Conservation (phyloP, 805 yeast species). For the Kluyveromyces lactis region DNA sequence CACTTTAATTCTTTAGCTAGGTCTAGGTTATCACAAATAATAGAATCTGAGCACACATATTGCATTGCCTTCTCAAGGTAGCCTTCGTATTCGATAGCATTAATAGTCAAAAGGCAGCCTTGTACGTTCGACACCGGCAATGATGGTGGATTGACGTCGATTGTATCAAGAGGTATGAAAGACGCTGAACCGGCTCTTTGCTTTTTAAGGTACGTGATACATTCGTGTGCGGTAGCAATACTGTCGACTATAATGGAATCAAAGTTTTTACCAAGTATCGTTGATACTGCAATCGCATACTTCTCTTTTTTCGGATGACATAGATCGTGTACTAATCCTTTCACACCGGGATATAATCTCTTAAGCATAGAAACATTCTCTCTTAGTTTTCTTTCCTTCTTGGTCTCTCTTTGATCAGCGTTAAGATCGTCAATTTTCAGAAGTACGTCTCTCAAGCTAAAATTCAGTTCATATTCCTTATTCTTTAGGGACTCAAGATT, state of each 20-base stretch:
- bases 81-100: slow-evolving; percentile 63
- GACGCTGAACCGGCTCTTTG: slow-evolving; percentile 80
- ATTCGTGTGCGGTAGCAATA: slow-evolving; percentile 57
- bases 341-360: slow-evolving; percentile 75
- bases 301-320: slow-evolving; percentile 68
- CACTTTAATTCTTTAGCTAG: slow-evolving; percentile 69
- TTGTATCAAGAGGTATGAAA: slow-evolving; percentile 80
- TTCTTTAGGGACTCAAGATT: slow-evolving; percentile 31
- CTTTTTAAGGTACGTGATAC: slow-evolving; percentile 73
- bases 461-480: slow-evolving; percentile 54
- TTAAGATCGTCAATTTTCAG: slow-evolving; percentile 59
- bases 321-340: slow-evolving; percentile 72
- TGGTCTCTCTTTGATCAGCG: slow-evolving; percentile 69
- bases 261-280: slow-evolving; percentile 67
- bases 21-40: slow-evolving; percentile 64
- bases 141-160: slow-evolving; percentile 57
- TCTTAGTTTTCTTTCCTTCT: slow-evolving; percentile 57
- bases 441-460: slow-evolving; percentile 52
- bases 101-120: slow-evolving; percentile 43
- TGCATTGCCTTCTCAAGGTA: slow-evolving; percentile 67
- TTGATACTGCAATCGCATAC: slow-evolving; percentile 65
- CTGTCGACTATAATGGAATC: slow-evolving; percentile 82
- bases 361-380: slow-evolving; percentile 66
- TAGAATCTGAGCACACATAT: slow-evolving; percentile 69
- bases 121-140: slow-evolving; percentile 14